Conservation (phyloP, 306 rosid species). For the Dalbergia cochinchinensis region DNA sequence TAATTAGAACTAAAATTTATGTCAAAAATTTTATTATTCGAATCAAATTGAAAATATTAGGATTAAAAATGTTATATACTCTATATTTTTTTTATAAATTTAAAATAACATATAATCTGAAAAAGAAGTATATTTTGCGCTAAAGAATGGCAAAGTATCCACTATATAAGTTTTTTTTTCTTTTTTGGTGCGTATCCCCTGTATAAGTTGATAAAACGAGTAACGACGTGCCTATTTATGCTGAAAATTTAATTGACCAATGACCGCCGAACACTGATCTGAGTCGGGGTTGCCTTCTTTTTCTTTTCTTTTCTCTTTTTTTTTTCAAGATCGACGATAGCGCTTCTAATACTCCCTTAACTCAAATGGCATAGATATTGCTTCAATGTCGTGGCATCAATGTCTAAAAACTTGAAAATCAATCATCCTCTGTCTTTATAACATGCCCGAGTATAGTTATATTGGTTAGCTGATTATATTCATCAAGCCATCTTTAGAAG, state of each 20-base stretch:
- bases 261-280: neutral
- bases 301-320: too few species aligned
- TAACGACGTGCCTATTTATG: neutral
- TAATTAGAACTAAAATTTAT: too few species aligned
- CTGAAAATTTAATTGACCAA: neutral
- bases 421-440: neutral
- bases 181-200: too few species aligned
- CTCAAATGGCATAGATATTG: neutral
- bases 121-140: too few species aligned
- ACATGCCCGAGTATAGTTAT: neutral
- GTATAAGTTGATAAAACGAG: too few species aligned
- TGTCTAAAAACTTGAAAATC: neutral
- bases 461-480: slow-evolving; percentile 11
- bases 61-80: too few species aligned
- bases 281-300: neutral
- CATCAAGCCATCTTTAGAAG: neutral
- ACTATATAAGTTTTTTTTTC: too few species aligned
- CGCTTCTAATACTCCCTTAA: neutral
- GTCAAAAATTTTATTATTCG: too few species aligned
- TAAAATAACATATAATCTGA: too few species aligned
- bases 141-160: too few species aligned
- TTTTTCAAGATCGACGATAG: neutral
- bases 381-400: neutral
- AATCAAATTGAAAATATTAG: too few species aligned
- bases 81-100: too few species aligned